Evolutionary conservation across 1,284 basidiomycete genomes (phyloP), one percentile per base, ranked within the genome.

Genomic region (Earliella scabrosa): DNA sequence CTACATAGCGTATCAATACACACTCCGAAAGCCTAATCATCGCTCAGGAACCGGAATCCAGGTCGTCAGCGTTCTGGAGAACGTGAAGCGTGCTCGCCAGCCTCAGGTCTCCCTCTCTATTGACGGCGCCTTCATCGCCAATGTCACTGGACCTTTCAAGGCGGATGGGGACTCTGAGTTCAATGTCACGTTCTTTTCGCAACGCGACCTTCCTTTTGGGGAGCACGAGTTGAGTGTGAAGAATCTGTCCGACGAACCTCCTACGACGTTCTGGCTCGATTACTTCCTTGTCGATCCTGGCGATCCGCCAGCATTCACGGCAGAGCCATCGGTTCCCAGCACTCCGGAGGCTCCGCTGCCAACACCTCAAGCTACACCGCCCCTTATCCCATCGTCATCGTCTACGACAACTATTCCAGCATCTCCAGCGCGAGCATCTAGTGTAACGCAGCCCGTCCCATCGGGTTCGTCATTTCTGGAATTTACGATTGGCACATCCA

Each of bases 201-300:
- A 45, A 5, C 51, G 32, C 10, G 45, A 43, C 7, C 56, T 64
- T 26, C 2, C 38, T 7, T 11, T 36, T 4, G 63, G 54, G 2
- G 35, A 45, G 11, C 64, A 66, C 41, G 35, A 32, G 29, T 34
- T 66, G 0, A 27, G 45, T 6, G 57, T 66, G 32, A 64, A 50
- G 4, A 66, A 57, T 31, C 13, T 34, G 10, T 59, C 61, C 26
- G 63, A 63, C 5, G 59, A 60, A 2, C 39, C 26, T n/a, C 63
- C 61, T 1, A 60, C 54, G 41, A 32, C 46, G 3, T 61, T 56
- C 18, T 61, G 54, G 53, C 54, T 66, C 8, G 63, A 64, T 41
- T 59, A 52, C 39, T 64, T 59, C 27, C 50, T 59, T 18, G 26
- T 59, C 18, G 24, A 59, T 39, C 20, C 35, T 14, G 39, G 26